These are phyloP conservation scores for Rhodotorula taiwanensis DNA, from an alignment of 768 basidiomycete genomes.

Conservation along the genomic window DNA sequence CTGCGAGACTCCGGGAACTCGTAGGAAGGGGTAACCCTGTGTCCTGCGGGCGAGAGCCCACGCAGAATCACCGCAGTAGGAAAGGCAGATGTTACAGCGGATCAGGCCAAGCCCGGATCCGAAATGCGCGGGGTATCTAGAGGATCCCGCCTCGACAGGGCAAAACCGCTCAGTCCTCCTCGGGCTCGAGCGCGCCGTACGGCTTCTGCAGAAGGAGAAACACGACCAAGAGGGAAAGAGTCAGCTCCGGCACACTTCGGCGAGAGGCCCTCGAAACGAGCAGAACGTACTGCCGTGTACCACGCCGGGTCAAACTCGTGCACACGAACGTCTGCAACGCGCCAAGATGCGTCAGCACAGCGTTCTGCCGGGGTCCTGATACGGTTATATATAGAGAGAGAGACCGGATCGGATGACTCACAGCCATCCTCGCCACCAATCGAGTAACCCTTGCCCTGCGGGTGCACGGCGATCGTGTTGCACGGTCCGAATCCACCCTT, in stretches of 20 bases:
- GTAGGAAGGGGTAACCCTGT: too few relatives aligned
- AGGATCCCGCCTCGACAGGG: too few relatives aligned
- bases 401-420: constrained; percentile 6
- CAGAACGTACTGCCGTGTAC: constrained; percentile 55
- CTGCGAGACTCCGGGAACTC: too few relatives aligned
- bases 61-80: too few relatives aligned
- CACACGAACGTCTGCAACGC: constrained; percentile 55
- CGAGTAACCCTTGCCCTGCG: constrained; percentile 76
- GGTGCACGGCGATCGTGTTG: constrained; percentile 95
- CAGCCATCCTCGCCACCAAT: constrained; percentile 86
- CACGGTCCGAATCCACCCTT: constrained; percentile 96
- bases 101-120: too few relatives aligned
- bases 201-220: constrained; percentile 51
- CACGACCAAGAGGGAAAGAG: neutral
- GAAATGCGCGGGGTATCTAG: too few relatives aligned
- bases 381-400: too few relatives aligned
- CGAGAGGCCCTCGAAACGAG: neutral
- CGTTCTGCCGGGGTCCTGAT: too few relatives aligned
- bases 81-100: too few relatives aligned
- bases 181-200: constrained; percentile 78
- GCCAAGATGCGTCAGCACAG: too few relatives aligned
- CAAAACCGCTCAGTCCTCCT: constrained; percentile 47
- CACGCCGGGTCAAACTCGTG: constrained; percentile 87
- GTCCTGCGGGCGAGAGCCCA: too few relatives aligned
- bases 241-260: neutral